A percentile compares a stretch with the other conserved stretches of the same genome.
Conservation (phyloP, 2,329 filamentous ascomycete genomes). For the Coniochaeta hoffmannii region DNA sequence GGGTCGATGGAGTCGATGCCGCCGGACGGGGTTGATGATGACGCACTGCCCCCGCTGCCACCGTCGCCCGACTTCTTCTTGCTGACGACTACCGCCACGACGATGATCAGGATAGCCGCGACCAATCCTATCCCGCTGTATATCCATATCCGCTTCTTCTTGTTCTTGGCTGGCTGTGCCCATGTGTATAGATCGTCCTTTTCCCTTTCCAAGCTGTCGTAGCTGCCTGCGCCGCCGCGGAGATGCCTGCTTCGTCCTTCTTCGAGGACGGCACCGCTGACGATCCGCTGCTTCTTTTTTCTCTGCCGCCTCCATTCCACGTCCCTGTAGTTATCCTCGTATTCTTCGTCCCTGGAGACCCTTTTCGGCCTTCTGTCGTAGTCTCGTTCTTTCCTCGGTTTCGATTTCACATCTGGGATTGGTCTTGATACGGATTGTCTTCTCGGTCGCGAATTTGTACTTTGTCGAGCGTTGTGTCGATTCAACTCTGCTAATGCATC, state of each 20-base stretch:
- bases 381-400: conserved; percentile 9
- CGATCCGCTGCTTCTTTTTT: conserved; percentile 36
- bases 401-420: conserved; percentile 2
- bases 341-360: conserved; percentile 9
- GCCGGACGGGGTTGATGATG: conserved; percentile 14
- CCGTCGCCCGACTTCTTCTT: conserved; percentile 44
- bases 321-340: conserved; percentile 4
- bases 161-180: conserved; percentile 29
- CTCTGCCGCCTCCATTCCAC: conserved; percentile 5
- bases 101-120: conserved; percentile 57
- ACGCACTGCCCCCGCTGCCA: conserved; percentile 15
- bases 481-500: conserved; percentile 19
- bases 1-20: conserved; percentile 46
- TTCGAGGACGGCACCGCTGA: conserved; percentile 63
- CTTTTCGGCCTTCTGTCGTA: conserved; percentile 6
- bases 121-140: conserved; percentile 41
- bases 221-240: conserved; percentile 34
- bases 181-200: background rate
- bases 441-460: background rate
- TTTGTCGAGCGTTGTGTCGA: conserved; percentile 9
- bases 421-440: background rate
- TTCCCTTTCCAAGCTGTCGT: conserved; percentile 42
- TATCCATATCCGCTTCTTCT: conserved; percentile 57
- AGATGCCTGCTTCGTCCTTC: conserved; percentile 44
- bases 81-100: conserved; percentile 57